These are phyloP conservation scores for Gnetum montanum DNA, from an alignment of 75 land plant genomes.

Conservation along the genomic window DNA sequence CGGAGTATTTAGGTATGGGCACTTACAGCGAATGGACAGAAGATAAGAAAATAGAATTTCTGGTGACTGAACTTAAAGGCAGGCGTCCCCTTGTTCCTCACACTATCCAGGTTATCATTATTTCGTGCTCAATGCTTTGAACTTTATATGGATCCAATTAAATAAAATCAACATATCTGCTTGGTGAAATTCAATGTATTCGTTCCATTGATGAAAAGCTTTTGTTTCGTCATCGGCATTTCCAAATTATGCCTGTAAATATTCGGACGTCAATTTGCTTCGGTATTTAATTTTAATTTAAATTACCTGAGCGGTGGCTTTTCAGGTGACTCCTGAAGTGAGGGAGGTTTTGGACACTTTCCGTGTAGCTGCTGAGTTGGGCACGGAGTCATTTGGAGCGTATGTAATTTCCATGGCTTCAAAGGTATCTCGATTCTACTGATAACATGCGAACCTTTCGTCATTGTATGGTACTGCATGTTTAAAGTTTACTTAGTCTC, in stretches of 20 bases:
- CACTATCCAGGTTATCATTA: constrained; percentile 61
- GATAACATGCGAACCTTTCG: too few relatives aligned
- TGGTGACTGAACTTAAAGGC: constrained; percentile 75
- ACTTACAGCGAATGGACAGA: constrained; percentile 91
- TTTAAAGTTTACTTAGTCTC: neutral
- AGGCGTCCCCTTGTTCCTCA: constrained; percentile 86
- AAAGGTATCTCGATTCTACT: too few relatives aligned
- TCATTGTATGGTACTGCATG: too few relatives aligned
- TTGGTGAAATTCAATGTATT: too few relatives aligned
- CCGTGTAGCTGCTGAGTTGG: constrained; percentile 91
- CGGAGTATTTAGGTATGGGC: constrained; percentile 76
- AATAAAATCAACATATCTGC: too few relatives aligned
- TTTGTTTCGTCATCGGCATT: neutral
- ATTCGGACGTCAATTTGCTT: neutral
- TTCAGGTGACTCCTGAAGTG: constrained; percentile 57
- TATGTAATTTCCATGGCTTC: constrained; percentile 98
- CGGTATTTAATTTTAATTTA: neutral
- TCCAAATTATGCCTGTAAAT: neutral
- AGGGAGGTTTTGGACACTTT: constrained; percentile 87
- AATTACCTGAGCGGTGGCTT: neutral
- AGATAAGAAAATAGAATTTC: constrained; percentile 73
- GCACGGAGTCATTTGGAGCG: constrained; percentile 82
- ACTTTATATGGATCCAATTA: too few relatives aligned
- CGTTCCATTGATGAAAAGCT: neutral
- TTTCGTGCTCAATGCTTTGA: too few relatives aligned